A percentile compares a stretch with the other conserved stretches of the same genome.
Conservation (phyloP, 1,139 yeast genomes). For the Candida gigantensis region DNA sequence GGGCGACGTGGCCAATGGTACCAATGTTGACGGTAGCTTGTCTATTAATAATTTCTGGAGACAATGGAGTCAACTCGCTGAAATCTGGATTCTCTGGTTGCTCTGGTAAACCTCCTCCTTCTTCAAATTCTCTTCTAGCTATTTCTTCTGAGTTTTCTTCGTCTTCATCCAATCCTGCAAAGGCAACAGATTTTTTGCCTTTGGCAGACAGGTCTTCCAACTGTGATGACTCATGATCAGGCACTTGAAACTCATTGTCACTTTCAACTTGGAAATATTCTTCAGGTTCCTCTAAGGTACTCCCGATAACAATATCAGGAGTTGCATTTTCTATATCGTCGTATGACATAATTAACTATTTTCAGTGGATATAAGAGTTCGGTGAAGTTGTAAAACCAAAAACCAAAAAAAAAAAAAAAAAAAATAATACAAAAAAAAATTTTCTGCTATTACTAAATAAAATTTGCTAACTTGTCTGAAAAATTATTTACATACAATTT, state of each 20-base stretch:
- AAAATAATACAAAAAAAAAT: constrained; percentile 8
- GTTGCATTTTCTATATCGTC: constrained; percentile 81
- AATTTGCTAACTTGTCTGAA: too few relatives aligned
- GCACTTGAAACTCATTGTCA: constrained; percentile 53
- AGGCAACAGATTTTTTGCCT: constrained; percentile 77
- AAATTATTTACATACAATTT: too few relatives aligned
- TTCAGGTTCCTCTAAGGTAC: constrained; percentile 49
- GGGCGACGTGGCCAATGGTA: constrained; percentile 94
- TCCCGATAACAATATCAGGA: constrained; percentile 85
- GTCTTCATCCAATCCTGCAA: constrained; percentile 74
- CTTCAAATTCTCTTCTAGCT: constrained; percentile 84
- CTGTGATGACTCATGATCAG: constrained; percentile 23
- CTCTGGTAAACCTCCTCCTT: constrained; percentile 97
- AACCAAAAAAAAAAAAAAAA: too few relatives aligned
- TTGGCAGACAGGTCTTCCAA: constrained; percentile 30
- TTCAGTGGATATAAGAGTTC: too few relatives aligned
- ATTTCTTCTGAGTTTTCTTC: constrained; percentile 60
- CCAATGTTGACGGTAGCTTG: constrained; percentile 99
- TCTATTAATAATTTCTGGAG: constrained; percentile 95
- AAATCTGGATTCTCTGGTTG: constrained; percentile 92
- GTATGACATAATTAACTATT: constrained; percentile 41
- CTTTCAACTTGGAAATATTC: constrained; percentile 47
- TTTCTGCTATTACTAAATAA: constrained; percentile 9
- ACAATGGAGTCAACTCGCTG: constrained; percentile 72
- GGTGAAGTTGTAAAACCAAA: too few relatives aligned